Evolutionary conservation across 176 grass and related monocot genomes (phyloP).

Genomic region (Metroxylon sagu): DNA sequence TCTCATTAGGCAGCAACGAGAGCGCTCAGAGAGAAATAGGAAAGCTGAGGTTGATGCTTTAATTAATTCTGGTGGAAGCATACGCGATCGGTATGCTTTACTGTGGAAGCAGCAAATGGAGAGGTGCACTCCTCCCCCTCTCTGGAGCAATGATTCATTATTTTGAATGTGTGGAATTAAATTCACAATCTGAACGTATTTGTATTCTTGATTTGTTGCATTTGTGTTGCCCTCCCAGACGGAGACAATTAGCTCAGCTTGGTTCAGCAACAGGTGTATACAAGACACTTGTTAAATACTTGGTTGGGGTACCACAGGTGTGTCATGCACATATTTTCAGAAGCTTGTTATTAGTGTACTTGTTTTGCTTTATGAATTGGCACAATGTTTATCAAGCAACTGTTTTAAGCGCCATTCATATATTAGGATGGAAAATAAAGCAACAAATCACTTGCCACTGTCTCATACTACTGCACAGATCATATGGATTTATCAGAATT

Average conservation of each 20-base stretch:
- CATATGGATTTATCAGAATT: too few species aligned
- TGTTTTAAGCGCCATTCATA: too few species aligned
- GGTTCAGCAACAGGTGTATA: constrained; percentile 97
- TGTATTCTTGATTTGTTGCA: constrained; percentile 8
- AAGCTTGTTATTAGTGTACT: background rate
- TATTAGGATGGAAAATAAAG: too few species aligned
- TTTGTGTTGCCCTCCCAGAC: constrained; percentile 38
- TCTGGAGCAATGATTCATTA: too few species aligned
- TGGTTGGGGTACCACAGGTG: constrained; percentile 97
- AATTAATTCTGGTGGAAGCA: constrained; percentile 70
- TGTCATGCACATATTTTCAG: constrained; percentile 6
- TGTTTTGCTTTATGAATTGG: background rate
- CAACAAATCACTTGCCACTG: too few species aligned
- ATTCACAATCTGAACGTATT: too few species aligned
- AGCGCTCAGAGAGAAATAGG: constrained; percentile 91
- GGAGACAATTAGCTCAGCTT: constrained; percentile 85
- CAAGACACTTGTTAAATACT: constrained; percentile 96
- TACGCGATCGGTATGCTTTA: constrained; percentile 63
- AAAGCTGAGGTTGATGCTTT: constrained; percentile 82
- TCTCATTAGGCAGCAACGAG: constrained; percentile 83
- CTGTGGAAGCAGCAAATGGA: constrained; percentile 99
- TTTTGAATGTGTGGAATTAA: too few species aligned
- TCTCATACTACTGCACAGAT: too few species aligned
- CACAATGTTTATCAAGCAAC: too few species aligned
- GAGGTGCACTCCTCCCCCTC: constrained; percentile 31